Evolutionary conservation across 2,329 filamentous ascomycete species (phyloP), one percentile per base, ranked within the genome.

Genomic region (Claviceps sp.): DNA sequence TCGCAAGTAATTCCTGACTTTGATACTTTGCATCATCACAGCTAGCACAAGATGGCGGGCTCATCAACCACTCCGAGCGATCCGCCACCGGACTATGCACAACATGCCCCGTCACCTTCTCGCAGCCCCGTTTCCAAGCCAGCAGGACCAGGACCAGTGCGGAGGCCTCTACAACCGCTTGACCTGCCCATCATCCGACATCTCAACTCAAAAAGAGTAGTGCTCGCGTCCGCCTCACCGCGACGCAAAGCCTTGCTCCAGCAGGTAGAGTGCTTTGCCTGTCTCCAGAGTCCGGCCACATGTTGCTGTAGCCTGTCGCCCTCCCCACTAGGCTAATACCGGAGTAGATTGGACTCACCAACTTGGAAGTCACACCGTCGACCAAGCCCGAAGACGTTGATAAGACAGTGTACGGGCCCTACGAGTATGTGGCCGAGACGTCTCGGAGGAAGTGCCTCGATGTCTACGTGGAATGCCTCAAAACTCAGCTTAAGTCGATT

Each of bases 351-450:
- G 89, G 90, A 58, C 79, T 97, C 11, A 78, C 75, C 2, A 84
- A 89, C 63, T 70, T 96, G 63, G 90, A 97, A 69, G 80, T 96
- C 62, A 77, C 84, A 55, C 89, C 93, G 16, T 95, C 89, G 43
- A 82, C 78, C 51, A 83, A 87, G 57, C 84, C 87, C 50, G 93
- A 98, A 71, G 78, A 97, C 71, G 79, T 95, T 51, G 78, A 87
- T 61, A 95, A 97, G 67, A 67, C 71, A 7, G 66, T 70, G 2
- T 78, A 91, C 54, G 81, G 83, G 1, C 88, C 93, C 1, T 86
- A 87, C 66, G 89, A 95, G 70, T 98, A 98, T 71, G 93, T 96
- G 20, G 76, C 90, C 14, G 81, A 84, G 53, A 98, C 93, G 2
- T 91, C 91, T 3, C 80, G 81, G 22, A 79, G 85, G 60, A 98